Percentiles rank a stretch among this genome's conserved stretches.
These are phyloP conservation scores for Sicyos baderoa DNA, from an alignment of 306 rosid genomes.

Conservation along the genomic window DNA sequence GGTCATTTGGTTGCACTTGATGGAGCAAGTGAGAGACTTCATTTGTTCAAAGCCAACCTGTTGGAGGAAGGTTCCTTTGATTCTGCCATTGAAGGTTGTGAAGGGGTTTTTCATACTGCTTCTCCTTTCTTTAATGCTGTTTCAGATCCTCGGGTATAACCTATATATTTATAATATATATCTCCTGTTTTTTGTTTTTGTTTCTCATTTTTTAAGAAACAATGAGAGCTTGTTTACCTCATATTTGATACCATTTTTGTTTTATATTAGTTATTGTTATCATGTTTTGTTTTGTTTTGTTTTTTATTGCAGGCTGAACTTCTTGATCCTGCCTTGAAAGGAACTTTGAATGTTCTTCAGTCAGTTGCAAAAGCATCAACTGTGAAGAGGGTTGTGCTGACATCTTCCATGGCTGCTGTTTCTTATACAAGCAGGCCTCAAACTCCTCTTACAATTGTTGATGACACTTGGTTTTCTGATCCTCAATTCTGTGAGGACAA, in stretches of 20 bases:
- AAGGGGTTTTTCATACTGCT: constrained; percentile 33
- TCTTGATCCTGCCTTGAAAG: constrained; percentile 48
- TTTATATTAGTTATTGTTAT: no score
- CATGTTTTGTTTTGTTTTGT: no score
- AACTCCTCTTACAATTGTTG: constrained; percentile 36
- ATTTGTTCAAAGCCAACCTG: no score
- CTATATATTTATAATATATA: no score
- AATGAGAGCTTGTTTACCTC: no score
- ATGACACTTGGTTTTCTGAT: constrained; percentile 47
- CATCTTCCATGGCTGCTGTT: constrained; percentile 45
- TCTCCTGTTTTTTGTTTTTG: no score
- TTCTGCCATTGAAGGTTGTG: constrained; percentile 25
- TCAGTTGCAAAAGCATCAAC: constrained; percentile 31
- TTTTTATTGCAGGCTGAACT: constrained; percentile 52
- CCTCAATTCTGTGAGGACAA: constrained; percentile 20
- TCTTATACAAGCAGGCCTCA: constrained; percentile 26
- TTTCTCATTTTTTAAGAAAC: neutral
- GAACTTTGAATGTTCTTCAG: constrained; percentile 44
- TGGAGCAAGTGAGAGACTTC: constrained; percentile 19
- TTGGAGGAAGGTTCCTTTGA: constrained; percentile 16
- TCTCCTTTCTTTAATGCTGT: constrained; percentile 19
- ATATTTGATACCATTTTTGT: no score
- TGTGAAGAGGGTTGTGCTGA: constrained; percentile 40
- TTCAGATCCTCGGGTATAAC: constrained; percentile 25
- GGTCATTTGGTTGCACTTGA: constrained; percentile 26